Conservation (phyloP, 176 grass and related monocot genomes). For the Oryza nivara region DNA sequence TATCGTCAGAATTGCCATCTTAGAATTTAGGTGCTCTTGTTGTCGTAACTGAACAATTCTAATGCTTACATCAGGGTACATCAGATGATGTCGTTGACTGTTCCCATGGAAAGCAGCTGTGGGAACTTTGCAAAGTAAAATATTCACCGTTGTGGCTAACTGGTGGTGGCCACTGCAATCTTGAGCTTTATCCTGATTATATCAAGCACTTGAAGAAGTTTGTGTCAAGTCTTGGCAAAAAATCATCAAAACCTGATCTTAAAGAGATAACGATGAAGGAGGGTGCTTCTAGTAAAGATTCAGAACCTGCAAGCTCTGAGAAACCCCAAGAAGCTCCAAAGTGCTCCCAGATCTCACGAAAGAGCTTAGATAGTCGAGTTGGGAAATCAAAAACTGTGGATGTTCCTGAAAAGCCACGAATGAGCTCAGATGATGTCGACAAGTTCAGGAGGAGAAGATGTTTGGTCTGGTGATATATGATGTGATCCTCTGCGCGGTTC, state of each 20-base stretch:
- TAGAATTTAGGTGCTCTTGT: conserved; percentile 15
- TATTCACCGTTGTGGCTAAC: conserved; percentile 87
- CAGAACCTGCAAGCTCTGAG: conserved; percentile 34
- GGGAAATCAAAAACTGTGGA: conserved; percentile 78
- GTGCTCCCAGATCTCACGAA: conserved; percentile 69
- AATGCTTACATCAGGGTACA: conserved; percentile 71
- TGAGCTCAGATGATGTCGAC: conserved; percentile 91
- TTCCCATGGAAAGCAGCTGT: conserved; percentile 92
- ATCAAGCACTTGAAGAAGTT: conserved; percentile 84
- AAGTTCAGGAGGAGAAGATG: conserved; percentile 82
- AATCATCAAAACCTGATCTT: conserved; percentile 51
- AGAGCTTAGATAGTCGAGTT: conserved; percentile 87
- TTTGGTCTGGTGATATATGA: conserved; percentile 68
- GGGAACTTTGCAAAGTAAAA: conserved; percentile 96
- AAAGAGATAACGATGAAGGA: conserved; percentile 39
- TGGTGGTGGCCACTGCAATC: conserved; percentile 96
- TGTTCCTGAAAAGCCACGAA: conserved; percentile 75
- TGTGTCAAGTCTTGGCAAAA: conserved; percentile 58
- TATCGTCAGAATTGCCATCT: conserved; percentile 2
- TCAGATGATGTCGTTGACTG: conserved; percentile 94
- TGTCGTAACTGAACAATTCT: conserved; percentile 39
- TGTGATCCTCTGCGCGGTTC: conserved; percentile 2
- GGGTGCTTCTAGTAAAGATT: conserved; percentile 27
- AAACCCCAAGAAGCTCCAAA: conserved; percentile 54
- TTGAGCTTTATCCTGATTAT: conserved; percentile 92